phyloP scores from a whole-genome alignment of 179 eudicot species.

The Drosera spatulata region DNA sequence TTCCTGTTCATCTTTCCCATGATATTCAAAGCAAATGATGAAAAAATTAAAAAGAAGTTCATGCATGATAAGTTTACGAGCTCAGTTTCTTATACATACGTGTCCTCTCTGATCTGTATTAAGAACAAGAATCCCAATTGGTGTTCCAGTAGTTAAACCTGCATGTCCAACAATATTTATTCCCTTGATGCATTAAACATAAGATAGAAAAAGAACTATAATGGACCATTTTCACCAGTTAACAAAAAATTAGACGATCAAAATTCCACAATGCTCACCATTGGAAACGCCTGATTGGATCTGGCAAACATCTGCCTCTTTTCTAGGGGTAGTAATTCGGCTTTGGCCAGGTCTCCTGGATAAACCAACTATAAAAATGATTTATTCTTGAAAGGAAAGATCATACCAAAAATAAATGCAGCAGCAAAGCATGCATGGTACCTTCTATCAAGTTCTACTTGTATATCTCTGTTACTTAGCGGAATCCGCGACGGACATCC shows the following conservation, averaged over 20 bases:
- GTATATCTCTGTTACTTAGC: neutral
- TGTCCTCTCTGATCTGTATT: slow-evolving; percentile 95
- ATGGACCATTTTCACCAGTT: neutral
- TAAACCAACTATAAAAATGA: slow-evolving; percentile 3
- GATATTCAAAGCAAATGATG: too few species aligned
- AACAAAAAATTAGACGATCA: neutral
- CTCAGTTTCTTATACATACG: slow-evolving; percentile 15
- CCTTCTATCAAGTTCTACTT: too few species aligned
- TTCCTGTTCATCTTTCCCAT: too few species aligned
- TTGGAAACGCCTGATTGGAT: slow-evolving; percentile 82
- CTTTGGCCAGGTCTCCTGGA: slow-evolving; percentile 98
- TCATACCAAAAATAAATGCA: too few species aligned
- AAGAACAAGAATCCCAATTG: slow-evolving; percentile 78
- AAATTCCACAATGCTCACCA: slow-evolving; percentile 32
- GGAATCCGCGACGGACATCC: slow-evolving; percentile 93
- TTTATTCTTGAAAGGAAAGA: too few species aligned
- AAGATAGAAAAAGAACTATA: slow-evolving; percentile 1
- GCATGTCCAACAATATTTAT: too few species aligned
- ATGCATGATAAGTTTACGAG: slow-evolving; percentile 24
- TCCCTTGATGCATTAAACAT: slow-evolving; percentile 48
- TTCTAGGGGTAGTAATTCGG: slow-evolving; percentile 91
- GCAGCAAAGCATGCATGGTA: slow-evolving; percentile 8
- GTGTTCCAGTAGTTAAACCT: slow-evolving; percentile 77
- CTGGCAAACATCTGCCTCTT: slow-evolving; percentile 90
- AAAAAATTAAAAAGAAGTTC: slow-evolving; percentile 53